A percentile compares a stretch with the other conserved stretches of the same genome.
Conservation (phyloP, 768 basidiomycete genomes). For the Kwoniella heveanensis region DNA sequence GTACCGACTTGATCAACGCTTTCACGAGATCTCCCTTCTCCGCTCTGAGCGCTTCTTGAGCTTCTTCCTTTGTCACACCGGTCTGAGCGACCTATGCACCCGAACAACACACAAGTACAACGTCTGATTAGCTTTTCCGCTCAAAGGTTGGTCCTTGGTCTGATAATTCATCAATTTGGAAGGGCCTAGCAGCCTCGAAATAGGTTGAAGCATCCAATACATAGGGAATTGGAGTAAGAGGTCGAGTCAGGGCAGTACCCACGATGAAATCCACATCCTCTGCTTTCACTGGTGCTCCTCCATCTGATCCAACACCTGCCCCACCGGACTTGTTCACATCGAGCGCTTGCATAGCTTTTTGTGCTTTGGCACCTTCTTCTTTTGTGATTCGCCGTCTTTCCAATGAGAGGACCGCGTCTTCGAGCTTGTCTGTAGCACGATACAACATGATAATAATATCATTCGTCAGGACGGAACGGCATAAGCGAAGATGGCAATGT, state of each 20-base stretch:
- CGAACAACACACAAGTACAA: too few relatives aligned
- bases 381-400: conserved; percentile 40
- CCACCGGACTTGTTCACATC: conserved; percentile 26
- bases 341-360: conserved; percentile 43
- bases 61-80: conserved; percentile 34
- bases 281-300: conserved; percentile 17
- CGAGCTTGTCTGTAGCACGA: conserved; percentile 36
- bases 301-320: not conserved
- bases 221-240: too few relatives aligned
- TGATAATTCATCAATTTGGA: too few relatives aligned
- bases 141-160: too few relatives aligned
- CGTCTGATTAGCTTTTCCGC: not conserved
- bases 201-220: too few relatives aligned
- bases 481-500: too few relatives aligned
- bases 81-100: conserved; percentile 36
- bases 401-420: conserved; percentile 41
- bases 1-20: conserved; percentile 42
- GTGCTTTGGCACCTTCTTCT: conserved; percentile 46
- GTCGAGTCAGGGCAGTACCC: conserved; percentile 15
- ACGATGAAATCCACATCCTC: conserved; percentile 49
- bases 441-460: not conserved
- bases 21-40: conserved; percentile 49
- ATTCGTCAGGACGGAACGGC: too few relatives aligned
- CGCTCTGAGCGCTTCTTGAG: conserved; percentile 31
- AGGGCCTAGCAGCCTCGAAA: not conserved